Base-by-base conservation (phyloP, 371 early-diverging fungal species). In the Rhizopus microsporus region DNA sequence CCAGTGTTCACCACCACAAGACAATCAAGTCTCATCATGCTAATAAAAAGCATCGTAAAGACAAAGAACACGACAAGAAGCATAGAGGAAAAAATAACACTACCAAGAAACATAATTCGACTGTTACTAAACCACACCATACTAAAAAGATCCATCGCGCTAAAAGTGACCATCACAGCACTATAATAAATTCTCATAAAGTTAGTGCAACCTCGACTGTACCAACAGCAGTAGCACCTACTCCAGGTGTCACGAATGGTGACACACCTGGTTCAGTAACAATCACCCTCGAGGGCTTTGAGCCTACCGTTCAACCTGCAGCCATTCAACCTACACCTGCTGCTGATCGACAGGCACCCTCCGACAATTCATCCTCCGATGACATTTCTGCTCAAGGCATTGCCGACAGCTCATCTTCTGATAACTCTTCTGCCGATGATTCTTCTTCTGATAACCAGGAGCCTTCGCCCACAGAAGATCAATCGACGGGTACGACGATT, bases 21-120 rank as follows among this genome's bases (percentile, higher is more conserved):
- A 45, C 5, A 9, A 5, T 17, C 17, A 45, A 45, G 45, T 23
- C 23, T 23, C 15, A 45, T 15, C n/a, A 23, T 45, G 45, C 13
- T 40, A 29, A 29, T 13, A 45, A 52, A 30, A 42, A 17, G n/a
- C 17, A 34, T 46, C 23, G 32, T 10, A 55, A 16, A 29, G 35
- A 16, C 16, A 45, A 30, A 55, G 31, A 44, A 23, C 40, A 53
- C 51, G 7, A 49, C 35, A 35, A 31, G 12, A 13, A 51, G 17
- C 16, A 33, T 13, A 33, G 33, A 37, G 33, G 35, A 35, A 17
- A 51, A 15, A 33, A 17, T 51, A 34, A 32, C 5, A n/a, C 51
- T 13, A 7, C 3, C 2, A 23, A 53, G 39, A 15, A 17, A 29
- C 51, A 23, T 10, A 32, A 7, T 15, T 32, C 32, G 42, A 32